Evolutionary conservation across 257 asterid genomes (phyloP).

Genomic region (Solanum commersonii): DNA sequence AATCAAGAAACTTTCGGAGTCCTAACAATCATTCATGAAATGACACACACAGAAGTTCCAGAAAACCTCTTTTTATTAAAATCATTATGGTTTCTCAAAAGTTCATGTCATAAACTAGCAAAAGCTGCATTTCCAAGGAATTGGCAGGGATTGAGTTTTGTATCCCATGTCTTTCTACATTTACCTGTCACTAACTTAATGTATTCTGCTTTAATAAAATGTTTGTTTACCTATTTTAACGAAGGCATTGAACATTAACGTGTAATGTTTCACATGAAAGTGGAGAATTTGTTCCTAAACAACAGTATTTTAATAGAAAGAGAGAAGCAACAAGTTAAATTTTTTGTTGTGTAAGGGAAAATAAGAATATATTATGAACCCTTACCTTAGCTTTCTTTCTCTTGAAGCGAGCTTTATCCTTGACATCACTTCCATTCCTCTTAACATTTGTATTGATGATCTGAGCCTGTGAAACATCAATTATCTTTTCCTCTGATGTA

Average conservation of each 20-base stretch:
- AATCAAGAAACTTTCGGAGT: background rate
- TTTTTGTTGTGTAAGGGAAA: background rate
- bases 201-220: too few relatives aligned
- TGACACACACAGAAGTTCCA: background rate
- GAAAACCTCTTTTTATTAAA: background rate
- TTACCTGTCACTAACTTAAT: background rate
- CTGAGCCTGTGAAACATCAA: constrained; percentile 12
- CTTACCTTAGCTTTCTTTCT: constrained; percentile 26
- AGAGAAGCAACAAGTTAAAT: background rate
- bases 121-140: background rate
- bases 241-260: background rate
- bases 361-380: background rate
- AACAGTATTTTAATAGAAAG: background rate
- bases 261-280: background rate
- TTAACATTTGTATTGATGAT: constrained; percentile 8
- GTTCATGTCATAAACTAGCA: background rate
- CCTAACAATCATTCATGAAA: background rate
- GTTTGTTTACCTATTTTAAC: too few relatives aligned
- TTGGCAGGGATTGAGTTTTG: background rate
- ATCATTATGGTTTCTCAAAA: background rate
- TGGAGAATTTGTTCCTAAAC: background rate
- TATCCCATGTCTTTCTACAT: background rate
- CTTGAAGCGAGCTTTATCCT: constrained; percentile 22
- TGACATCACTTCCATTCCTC: constrained; percentile 12
- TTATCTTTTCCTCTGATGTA: constrained; percentile 25